A percentile compares a stretch with the other conserved stretches of the same genome.
These are phyloP conservation scores for Vigna reflexopilosa DNA, from an alignment of 306 rosid genomes.

Conservation along the genomic window DNA sequence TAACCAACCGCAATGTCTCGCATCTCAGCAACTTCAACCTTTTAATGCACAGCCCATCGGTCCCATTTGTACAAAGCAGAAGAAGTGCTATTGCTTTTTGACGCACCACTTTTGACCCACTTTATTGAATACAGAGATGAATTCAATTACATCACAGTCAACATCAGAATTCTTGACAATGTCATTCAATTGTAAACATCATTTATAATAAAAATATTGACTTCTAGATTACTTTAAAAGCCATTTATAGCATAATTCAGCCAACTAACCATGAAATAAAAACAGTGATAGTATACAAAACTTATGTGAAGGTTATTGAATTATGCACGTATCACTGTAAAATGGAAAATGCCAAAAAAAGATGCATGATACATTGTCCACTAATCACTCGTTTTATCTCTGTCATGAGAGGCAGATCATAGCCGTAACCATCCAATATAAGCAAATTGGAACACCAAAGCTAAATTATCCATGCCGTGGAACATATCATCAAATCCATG, in stretches of 20 bases:
- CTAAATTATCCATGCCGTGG: not conserved
- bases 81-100: not conserved
- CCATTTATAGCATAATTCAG: not conserved
- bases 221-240: not conserved
- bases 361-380: not conserved
- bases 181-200: not conserved
- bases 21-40: not conserved
- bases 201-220: not conserved
- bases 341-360: not conserved
- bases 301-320: not conserved
- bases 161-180: not conserved
- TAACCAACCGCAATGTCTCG: not conserved
- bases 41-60: not conserved
- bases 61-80: not conserved
- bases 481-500: slow-evolving; percentile 2
- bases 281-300: not conserved
- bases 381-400: not conserved
- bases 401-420: no score
- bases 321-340: not conserved
- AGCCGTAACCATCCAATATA: not conserved
- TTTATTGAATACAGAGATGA: not conserved
- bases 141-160: not conserved
- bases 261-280: not conserved
- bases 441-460: not conserved
- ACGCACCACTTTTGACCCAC: not conserved